phyloP scores from a whole-genome alignment of 257 asterid genomes.

The Nicotiana attenuata region DNA sequence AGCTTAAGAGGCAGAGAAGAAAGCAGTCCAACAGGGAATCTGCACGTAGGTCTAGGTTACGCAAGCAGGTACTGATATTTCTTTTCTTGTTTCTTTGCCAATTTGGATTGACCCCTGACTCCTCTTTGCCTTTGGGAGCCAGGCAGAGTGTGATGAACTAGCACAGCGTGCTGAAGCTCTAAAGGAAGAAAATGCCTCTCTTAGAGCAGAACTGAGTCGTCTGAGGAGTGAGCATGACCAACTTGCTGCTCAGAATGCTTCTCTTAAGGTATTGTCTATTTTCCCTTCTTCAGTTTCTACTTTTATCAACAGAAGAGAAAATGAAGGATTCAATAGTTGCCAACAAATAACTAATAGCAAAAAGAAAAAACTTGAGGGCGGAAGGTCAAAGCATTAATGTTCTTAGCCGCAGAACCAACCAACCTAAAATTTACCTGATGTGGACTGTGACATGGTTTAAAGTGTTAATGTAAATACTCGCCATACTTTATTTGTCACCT shows the following conservation, averaged over 20 bases:
- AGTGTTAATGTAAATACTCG: not conserved
- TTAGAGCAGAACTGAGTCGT: conserved; percentile 73
- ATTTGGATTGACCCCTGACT: not conserved
- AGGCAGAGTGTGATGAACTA: conserved; percentile 97
- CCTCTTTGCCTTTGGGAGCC: conserved; percentile 21
- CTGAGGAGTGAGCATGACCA: conserved; percentile 69
- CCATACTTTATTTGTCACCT: not conserved
- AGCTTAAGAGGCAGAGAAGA: conserved; percentile 74
- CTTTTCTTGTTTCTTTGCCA: not conserved
- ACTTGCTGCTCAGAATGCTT: conserved; percentile 67
- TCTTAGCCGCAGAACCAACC: not conserved
- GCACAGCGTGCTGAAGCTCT: conserved; percentile 77
- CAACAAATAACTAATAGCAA: not conserved
- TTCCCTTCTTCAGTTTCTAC: not conserved
- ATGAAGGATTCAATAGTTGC: not conserved
- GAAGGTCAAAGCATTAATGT: not conserved
- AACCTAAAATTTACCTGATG: not conserved
- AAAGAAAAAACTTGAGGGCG: not conserved
- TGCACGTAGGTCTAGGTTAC: conserved; percentile 80
- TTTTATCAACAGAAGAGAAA: not conserved
- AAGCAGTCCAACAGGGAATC: conserved; percentile 89
- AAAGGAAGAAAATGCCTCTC: conserved; percentile 76
- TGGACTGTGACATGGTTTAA: not conserved
- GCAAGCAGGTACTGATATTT: conserved; percentile 58
- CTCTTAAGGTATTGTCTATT: conserved; percentile 67